A percentile compares a stretch with the other conserved stretches of the same genome.
Evolutionary conservation across 768 basidiomycete species (phyloP).

Genomic region (Serendipita sp.): DNA sequence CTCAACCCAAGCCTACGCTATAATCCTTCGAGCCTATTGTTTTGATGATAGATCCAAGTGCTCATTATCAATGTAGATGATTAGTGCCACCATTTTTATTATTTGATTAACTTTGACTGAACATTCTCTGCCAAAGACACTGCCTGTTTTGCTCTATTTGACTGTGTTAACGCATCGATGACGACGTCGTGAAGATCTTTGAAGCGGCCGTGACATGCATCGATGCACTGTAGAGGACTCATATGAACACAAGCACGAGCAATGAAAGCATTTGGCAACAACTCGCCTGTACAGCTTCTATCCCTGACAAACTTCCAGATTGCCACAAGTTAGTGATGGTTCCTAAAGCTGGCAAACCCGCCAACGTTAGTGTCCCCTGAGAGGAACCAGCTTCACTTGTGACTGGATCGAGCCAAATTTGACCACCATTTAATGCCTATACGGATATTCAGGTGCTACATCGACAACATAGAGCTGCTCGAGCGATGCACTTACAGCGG

Average conservation of each 20-base stretch:
- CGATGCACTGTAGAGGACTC: constrained; percentile 38
- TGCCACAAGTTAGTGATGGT: constrained; percentile 80
- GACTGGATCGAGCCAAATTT: constrained; percentile 70
- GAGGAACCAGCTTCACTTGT: constrained; percentile 45
- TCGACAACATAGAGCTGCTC: constrained; percentile 3
- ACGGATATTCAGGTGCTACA: neutral
- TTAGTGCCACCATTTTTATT: no score
- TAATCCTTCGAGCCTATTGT: neutral
- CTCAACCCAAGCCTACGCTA: neutral
- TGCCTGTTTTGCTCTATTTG: constrained; percentile 3
- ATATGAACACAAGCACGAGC: no score
- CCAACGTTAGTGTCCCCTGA: constrained; percentile 54
- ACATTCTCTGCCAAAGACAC: no score
- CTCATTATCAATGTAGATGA: no score
- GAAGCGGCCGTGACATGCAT: constrained; percentile 53
- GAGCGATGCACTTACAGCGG: constrained; percentile 37
- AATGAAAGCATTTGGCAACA: neutral
- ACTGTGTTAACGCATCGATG: constrained; percentile 39
- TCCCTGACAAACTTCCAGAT: constrained; percentile 46
- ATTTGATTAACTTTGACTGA: no score
- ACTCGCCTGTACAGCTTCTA: constrained; percentile 42
- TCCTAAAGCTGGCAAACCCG: constrained; percentile 78
- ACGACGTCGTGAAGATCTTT: constrained; percentile 61
- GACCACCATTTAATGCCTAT: constrained; percentile 40
- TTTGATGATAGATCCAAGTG: no score